Evolutionary conservation across 1,284 basidiomycete species (phyloP), one percentile per base, ranked within the genome.

Genomic region (Ganoderma multipileum): DNA sequence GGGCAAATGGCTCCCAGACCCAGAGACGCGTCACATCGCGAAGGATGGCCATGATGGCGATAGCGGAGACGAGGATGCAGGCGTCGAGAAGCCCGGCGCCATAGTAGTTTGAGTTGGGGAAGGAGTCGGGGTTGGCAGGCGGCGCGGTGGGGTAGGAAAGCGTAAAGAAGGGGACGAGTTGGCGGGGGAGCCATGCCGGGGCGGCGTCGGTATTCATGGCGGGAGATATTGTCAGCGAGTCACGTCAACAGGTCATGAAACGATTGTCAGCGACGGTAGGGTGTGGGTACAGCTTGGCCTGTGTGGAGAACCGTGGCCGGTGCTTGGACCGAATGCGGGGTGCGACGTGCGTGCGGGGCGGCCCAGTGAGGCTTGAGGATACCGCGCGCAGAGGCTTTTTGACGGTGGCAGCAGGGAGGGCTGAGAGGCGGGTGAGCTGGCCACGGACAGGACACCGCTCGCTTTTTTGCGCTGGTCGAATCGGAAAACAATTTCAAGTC

Each of bases 1-100:
- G 82, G 26, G 93, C 94, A 71, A 96, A 89, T 7, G 95, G 94
- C 76, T 91, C 90, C 71, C 95, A 88, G 62, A 95, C 74, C 71
- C 83, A 85, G 50, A 95, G 80, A 76, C 96, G 89, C 62, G 89
- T 80, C 57, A 87, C 79, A 82, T 97, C 95, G 68, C 96, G 89
- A 42, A 94, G 79, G 54, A 94, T 73, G 23, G 95, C 95, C 86
- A 96, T 93, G 68, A 89, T 82, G 9, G 91, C 86, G 67, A 95
- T 93, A 80, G 88, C 91, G 20, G 90, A 85, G 64, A 95, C 79
- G 68, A 95, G 84, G 73, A 95, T 79, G 75, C 89, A 93, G 16
- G 87, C 80, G 78, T 97, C 95, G 65, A 88, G 85, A 26, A 83
- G 82, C 14, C 95, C 95, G 54, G 88, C 89, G 66, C 77, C 83